Evolutionary conservation across 805 yeast species (phyloP).

Genomic region (Jamesozyma jinghongensis): DNA sequence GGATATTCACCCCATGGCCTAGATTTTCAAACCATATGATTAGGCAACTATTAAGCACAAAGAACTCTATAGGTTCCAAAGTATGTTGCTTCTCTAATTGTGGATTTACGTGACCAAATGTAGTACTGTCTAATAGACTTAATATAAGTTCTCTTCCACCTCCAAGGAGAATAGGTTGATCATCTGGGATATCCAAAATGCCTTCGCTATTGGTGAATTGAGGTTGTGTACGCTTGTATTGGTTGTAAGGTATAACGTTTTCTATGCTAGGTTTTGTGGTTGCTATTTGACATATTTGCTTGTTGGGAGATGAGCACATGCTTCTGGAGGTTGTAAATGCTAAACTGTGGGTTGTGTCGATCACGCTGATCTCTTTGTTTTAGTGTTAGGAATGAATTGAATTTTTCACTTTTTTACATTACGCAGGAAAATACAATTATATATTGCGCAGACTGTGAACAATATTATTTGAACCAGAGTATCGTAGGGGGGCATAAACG

Average conservation of each 20-base stretch:
- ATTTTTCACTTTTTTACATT: background rate
- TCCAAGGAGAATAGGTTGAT: slow-evolving; percentile 30
- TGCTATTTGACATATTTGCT: slow-evolving; percentile 17
- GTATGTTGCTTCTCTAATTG: background rate
- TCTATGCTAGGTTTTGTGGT: slow-evolving; percentile 31
- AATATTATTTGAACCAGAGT: too few relatives aligned
- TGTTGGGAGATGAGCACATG: background rate
- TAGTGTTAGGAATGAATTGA: background rate
- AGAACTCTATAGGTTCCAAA: slow-evolving; percentile 28
- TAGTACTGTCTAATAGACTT: slow-evolving; percentile 9
- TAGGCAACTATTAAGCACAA: slow-evolving; percentile 31
- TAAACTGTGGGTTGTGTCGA: too few relatives aligned
- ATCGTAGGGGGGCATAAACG: too few relatives aligned
- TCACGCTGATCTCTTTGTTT: background rate
- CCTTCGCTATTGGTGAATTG: slow-evolving; percentile 4
- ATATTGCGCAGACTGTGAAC: background rate
- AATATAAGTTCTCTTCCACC: slow-evolving; percentile 34
- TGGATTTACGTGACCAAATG: background rate
- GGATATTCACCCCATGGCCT: slow-evolving; percentile 32
- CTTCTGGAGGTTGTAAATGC: too few relatives aligned
- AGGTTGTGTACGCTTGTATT: slow-evolving; percentile 27
- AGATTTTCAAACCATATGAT: slow-evolving; percentile 33
- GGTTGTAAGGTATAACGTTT: slow-evolving; percentile 29
- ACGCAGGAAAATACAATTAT: too few relatives aligned
- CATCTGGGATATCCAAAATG: background rate